Evolutionary conservation across 2,329 filamentous ascomycete species (phyloP), one percentile per base, ranked within the genome.

Genomic region (Botryosphaeria dothidea): DNA sequence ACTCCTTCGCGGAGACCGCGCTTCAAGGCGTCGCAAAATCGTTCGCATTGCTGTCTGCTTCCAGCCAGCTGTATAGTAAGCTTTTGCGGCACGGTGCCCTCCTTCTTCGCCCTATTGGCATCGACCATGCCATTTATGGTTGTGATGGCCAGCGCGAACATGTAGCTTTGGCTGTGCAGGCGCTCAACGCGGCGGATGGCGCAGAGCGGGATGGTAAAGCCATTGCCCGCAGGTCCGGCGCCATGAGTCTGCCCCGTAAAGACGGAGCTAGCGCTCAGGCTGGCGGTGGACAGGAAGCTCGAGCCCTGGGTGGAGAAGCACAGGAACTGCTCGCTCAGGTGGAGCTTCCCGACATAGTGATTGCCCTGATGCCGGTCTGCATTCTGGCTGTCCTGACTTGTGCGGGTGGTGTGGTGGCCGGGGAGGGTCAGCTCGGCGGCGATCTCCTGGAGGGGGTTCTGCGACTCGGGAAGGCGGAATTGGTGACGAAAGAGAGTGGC

Each of bases 1-100:
- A 98, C 93, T 15, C 90, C 92, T 65, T 92, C 89, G 67, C 94
- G 86, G 58, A 99, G 81, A 0, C 93, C 93, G 74, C 90, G 92
- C 80, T 98, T 99, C 69, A 99, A 83, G 5, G 91, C 92, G 80
- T 99, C 95, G 77, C 95, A 99, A 80, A 99, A 99, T 62, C 93
- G 86, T 79, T 99, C 95, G 76, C 94, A 98, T 54, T 91, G 89
- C 74, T 90, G 92, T 64, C 94, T 88, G 74, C 91, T 95, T 29
- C 93, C 94, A 29, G 92, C 92, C 56, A 99, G 88, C 77, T 97
- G 92, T 66, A 99, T 86, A 1, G 93, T 97, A 69, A 99, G 90
- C 73, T 93, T 91, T 75, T 97, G 95, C 68, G 93, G 91, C 62
- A 87, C 84, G 67, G 87, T 88, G 57, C 66, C 68, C 13, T 57